These are phyloP conservation scores for Russula earlei DNA, from an alignment of 768 basidiomycete genomes.

Conservation along the genomic window DNA sequence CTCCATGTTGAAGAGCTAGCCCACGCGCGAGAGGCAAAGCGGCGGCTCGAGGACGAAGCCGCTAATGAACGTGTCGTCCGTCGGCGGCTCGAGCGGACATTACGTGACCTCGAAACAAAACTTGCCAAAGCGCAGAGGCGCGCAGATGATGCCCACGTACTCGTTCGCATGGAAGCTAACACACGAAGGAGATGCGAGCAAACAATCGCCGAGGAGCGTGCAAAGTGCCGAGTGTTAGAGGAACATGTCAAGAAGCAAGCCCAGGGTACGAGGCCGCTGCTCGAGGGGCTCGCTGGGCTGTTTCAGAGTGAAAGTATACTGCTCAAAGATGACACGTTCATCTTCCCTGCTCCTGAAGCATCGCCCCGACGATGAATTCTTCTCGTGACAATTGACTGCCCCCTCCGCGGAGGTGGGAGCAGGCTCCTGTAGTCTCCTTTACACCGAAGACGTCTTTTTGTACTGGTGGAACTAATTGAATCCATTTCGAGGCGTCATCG, in stretches of 20 bases:
- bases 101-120: conserved; percentile 11
- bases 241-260: conserved; percentile 1
- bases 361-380: not conserved
- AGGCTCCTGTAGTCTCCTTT: too few relatives aligned
- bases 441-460: too few relatives aligned
- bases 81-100: conserved; percentile 19
- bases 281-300: conserved; percentile 5
- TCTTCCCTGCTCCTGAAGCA: not conserved
- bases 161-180: conserved; percentile 1
- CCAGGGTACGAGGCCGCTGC: conserved; percentile 5
- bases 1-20: conserved; percentile 26
- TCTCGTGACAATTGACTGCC: not conserved
- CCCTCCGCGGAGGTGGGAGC: too few relatives aligned
- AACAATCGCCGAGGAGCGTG: conserved; percentile 2
- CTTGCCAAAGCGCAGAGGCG: conserved; percentile 4
- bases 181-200: conserved; percentile 11
- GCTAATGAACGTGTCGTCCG: conserved; percentile 21
- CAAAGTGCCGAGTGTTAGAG: conserved; percentile 4
- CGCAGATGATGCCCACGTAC: conserved; percentile 3
- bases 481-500: too few relatives aligned
- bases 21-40: conserved; percentile 31
- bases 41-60: conserved; percentile 35
- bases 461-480: too few relatives aligned
- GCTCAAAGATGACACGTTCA: not conserved
- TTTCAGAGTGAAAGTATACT: conserved; percentile 1